Percentiles rank a stretch among this genome's conserved stretches.
phyloP scores from a whole-genome alignment of 805 yeast species.

The Ogataea angusta region DNA sequence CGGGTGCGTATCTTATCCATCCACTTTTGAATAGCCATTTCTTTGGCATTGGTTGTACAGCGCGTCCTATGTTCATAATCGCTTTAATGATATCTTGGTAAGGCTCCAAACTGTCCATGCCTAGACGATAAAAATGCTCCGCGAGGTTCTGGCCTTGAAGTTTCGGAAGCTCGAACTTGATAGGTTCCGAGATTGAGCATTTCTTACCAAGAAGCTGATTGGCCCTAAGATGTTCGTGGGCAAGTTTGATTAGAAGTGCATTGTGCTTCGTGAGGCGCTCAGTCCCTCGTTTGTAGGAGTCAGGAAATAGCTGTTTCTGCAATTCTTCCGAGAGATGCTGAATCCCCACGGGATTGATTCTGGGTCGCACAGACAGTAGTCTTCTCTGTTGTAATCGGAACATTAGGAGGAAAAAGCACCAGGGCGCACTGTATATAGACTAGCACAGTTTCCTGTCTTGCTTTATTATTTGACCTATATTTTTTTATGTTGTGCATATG shows the following conservation, averaged over 20 bases:
- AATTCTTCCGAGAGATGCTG: constrained; percentile 65
- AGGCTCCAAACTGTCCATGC: constrained; percentile 54
- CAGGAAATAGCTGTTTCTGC: constrained; percentile 61
- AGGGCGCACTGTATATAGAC: background rate
- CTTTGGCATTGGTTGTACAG: constrained; percentile 38
- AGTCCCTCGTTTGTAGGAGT: constrained; percentile 17
- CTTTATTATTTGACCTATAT: background rate
- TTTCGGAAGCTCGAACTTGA: constrained; percentile 59
- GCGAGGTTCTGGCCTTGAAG: constrained; percentile 72
- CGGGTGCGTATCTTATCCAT: constrained; percentile 72
- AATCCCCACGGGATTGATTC: constrained; percentile 75
- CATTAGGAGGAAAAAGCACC: too few relatives aligned
- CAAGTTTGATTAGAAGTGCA: constrained; percentile 43
- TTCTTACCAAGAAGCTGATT: constrained; percentile 75
- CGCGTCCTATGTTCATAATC: constrained; percentile 38
- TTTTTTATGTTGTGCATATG: constrained; percentile 5
- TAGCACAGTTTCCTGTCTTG: background rate
- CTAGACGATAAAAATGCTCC: constrained; percentile 81
- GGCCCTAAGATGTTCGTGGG: constrained; percentile 54
- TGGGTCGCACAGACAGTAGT: constrained; percentile 33
- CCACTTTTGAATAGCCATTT: constrained; percentile 65
- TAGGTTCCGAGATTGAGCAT: constrained; percentile 60
- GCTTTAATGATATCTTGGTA: constrained; percentile 51
- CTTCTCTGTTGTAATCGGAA: background rate
- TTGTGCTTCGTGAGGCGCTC: constrained; percentile 27